Base-by-base conservation (phyloP, 108 stramenopile species). In the Cyclotella kingstonii region DNA sequence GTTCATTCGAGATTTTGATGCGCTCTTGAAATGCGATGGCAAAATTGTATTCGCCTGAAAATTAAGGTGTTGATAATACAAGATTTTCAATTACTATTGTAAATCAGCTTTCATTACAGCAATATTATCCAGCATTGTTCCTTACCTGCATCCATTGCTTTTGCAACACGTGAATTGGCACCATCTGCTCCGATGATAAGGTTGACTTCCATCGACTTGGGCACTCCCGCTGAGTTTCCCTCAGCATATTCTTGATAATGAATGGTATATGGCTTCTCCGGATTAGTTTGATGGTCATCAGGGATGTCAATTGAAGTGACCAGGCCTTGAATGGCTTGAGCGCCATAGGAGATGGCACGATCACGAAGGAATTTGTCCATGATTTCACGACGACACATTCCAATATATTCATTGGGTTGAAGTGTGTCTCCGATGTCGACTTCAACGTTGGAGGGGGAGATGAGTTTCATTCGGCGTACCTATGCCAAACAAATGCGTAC, bases 1-100 rank as follows among this genome's bases (percentile, higher is more conserved):
- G 84, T 23, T 98, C 93, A 17, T 96, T 94, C n/a, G 88, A 68
- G 76, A 98, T 95, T 83, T 96, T 96, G 72, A 98, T 96, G 40
- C 97, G 88, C 86, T 98, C 97, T 84, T 98, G 97, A 90, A 98
- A 98, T 35, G 97, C 97, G 68, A 98, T 98, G 73, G 97, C 97
- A 63, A 92, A 98, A 87, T 98, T 98, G 89, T 98, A 98, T 46
- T 85, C 74, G 34, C 97, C n/a, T n/a, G n/a, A n/a, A n/a, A n/a
- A n/a, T n/a, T n/a, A n/a, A n/a, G n/a, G n/a, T n/a, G n/a, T n/a
- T n/a, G n/a, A n/a, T n/a, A n/a, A n/a, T n/a, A n/a, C n/a, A n/a
- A n/a, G n/a, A n/a, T n/a, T n/a, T n/a, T n/a, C n/a, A n/a, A n/a
- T n/a, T n/a, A n/a, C n/a, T n/a, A n/a, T n/a, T n/a, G n/a, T n/a